Evolutionary conservation across 1,284 basidiomycete species (phyloP).

Genomic region (Cerioporus squamosus): DNA sequence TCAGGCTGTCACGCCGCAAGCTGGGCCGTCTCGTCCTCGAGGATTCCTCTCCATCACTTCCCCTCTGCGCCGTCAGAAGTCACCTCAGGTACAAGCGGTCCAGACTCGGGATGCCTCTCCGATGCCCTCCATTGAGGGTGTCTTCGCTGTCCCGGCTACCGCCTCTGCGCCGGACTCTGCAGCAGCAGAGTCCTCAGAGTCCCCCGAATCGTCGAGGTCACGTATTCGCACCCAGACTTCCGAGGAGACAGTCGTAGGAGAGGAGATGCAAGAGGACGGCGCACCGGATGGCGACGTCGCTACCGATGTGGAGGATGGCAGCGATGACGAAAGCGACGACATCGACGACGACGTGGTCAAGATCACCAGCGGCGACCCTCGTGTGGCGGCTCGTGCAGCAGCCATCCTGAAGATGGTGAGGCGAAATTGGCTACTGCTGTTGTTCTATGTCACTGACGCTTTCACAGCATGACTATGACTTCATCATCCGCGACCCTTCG

Average conservation of each 20-base stretch:
- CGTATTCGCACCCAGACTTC: slow-evolving; percentile 7
- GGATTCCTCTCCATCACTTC: slow-evolving; percentile 21
- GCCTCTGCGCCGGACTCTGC: background rate
- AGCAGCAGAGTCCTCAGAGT: background rate
- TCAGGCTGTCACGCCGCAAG: background rate
- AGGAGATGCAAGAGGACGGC: slow-evolving; percentile 13
- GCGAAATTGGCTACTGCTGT: background rate
- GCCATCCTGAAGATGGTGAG: slow-evolving; percentile 85
- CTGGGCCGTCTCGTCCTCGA: slow-evolving; percentile 3
- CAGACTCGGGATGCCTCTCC: slow-evolving; percentile 6
- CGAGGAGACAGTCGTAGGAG: slow-evolving; percentile 21
- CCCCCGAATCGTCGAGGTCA: background rate
- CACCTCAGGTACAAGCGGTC: background rate
- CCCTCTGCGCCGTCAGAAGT: slow-evolving; percentile 19
- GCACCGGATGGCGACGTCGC: slow-evolving; percentile 31
- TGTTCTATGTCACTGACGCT: background rate
- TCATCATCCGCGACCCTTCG: slow-evolving; percentile 54
- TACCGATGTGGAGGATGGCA: slow-evolving; percentile 34
- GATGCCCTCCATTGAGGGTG: slow-evolving; percentile 17
- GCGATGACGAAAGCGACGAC: slow-evolving; percentile 42
- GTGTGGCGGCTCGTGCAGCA: slow-evolving; percentile 85
- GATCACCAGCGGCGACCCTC: slow-evolving; percentile 81
- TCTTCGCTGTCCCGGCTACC: slow-evolving; percentile 13
- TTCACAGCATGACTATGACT: slow-evolving; percentile 80
- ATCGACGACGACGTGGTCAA: slow-evolving; percentile 61